phyloP scores from a whole-genome alignment of 352 stramenopile species.

The Blastocystis sp. region DNA sequence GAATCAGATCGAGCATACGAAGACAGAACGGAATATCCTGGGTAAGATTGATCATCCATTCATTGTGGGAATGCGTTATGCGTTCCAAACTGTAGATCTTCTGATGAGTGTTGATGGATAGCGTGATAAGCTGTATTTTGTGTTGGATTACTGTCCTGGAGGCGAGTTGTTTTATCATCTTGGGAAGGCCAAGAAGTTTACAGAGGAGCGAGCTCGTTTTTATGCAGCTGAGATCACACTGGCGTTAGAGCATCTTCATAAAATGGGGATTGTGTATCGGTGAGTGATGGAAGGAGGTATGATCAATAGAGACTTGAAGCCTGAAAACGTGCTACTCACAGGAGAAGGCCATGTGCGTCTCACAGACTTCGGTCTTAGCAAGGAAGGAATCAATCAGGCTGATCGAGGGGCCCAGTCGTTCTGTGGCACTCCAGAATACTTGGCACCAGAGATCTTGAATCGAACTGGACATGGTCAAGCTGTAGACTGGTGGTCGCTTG shows the following conservation, averaged over 20 bases:
- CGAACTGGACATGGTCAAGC: constrained; percentile 85
- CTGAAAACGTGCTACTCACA: constrained; percentile 92
- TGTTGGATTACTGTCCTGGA: constrained; percentile 92
- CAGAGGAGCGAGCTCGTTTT: constrained; percentile 83
- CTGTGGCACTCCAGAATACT: too few relatives aligned
- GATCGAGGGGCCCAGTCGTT: constrained; percentile 90
- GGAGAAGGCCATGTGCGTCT: constrained; percentile 87
- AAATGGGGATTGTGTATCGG: constrained; percentile 66
- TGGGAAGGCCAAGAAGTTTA: constrained; percentile 83
- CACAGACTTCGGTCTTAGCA: constrained; percentile 93
- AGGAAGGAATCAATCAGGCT: constrained; percentile 88
- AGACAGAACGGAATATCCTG: constrained; percentile 89
- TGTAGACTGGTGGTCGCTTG: constrained; percentile 93
- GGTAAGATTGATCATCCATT: constrained; percentile 73
- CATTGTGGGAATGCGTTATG: constrained; percentile 74
- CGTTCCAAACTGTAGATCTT: constrained; percentile 82
- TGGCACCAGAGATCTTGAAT: constrained; percentile 96
- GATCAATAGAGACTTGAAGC: constrained; percentile 91
- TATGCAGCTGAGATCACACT: constrained; percentile 92
- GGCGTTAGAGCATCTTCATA: constrained; percentile 86
- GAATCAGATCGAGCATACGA: constrained; percentile 97
- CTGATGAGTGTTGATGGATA: not conserved
- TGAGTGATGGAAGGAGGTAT: too few relatives aligned
- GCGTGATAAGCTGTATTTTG: constrained; percentile 87
- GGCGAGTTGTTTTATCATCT: constrained; percentile 88